Evolutionary conservation across 345 rosid species (phyloP).

Genomic region (Eucalyptus curtisii): DNA sequence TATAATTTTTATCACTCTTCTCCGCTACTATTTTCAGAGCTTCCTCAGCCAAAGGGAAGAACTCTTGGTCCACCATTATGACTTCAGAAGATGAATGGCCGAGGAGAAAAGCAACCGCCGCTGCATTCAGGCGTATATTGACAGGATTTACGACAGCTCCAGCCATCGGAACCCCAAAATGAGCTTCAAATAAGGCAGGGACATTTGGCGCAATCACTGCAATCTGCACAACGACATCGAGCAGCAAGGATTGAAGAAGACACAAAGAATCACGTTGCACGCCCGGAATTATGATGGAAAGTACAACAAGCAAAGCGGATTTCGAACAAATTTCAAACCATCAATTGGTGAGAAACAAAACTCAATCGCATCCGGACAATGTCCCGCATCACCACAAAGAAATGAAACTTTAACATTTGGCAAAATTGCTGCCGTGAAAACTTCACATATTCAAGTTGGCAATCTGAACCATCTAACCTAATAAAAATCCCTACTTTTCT

Average conservation of each 20-base stretch:
- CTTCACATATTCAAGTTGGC: neutral
- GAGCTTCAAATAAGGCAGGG: slow-evolving; percentile 83
- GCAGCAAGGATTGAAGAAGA: neutral
- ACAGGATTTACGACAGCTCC: slow-evolving; percentile 78
- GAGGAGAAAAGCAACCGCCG: slow-evolving; percentile 64
- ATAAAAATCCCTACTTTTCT: neutral
- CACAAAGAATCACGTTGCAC: neutral
- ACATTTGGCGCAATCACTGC: slow-evolving; percentile 78
- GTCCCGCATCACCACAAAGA: neutral
- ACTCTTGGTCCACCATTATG: slow-evolving; percentile 87
- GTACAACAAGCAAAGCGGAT: neutral
- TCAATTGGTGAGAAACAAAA: neutral
- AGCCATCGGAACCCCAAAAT: slow-evolving; percentile 88
- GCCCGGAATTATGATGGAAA: neutral
- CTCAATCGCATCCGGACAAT: neutral
- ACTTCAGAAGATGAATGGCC: slow-evolving; percentile 55
- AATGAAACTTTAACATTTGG: neutral
- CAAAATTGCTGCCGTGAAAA: neutral
- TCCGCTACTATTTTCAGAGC: slow-evolving; percentile 53
- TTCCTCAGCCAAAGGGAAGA: slow-evolving; percentile 54
- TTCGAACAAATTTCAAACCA: neutral
- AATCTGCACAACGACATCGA: slow-evolving; percentile 28
- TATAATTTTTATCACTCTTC: slow-evolving; percentile 30
- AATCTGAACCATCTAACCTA: neutral
- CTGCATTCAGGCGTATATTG: slow-evolving; percentile 78